Evolutionary conservation across 2,329 filamentous ascomycete genomes (phyloP).

Genomic region (Didymella glomerata): DNA sequence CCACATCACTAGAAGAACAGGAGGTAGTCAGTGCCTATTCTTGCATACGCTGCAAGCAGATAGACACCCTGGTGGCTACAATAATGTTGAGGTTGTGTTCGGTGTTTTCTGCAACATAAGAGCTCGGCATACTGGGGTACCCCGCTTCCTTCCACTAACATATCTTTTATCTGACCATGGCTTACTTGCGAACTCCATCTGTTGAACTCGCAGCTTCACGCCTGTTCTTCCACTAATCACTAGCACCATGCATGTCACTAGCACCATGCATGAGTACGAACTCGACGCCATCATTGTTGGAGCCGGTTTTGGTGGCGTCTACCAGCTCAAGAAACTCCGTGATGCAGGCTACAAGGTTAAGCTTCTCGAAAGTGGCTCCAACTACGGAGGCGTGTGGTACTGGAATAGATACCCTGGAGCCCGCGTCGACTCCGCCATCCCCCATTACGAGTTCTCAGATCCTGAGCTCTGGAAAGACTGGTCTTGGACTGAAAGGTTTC

Average conservation of each 20-base stretch:
- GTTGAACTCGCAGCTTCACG: background rate
- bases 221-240: background rate
- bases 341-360: conserved; percentile 36
- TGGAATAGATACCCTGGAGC: conserved; percentile 44
- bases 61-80: too few relatives aligned
- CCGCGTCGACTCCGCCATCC: conserved; percentile 34
- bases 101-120: too few relatives aligned
- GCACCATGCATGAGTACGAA: conserved; percentile 10
- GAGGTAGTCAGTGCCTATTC: too few relatives aligned
- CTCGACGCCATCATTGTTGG: conserved; percentile 41
- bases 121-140: background rate
- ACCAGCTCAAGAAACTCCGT: conserved; percentile 37
- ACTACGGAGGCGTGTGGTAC: conserved; percentile 39
- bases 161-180: too few relatives aligned
- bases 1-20: too few relatives aligned
- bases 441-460: conserved; percentile 36
- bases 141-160: background rate
- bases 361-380: conserved; percentile 30
- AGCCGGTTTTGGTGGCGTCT: conserved; percentile 42
- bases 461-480: conserved; percentile 31
- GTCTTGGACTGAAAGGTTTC: conserved; percentile 33
- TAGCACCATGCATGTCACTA: background rate
- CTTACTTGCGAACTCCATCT: background rate
- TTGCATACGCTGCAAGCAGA: too few relatives aligned
- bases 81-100: too few relatives aligned